Base-by-base conservation (phyloP, 257 asterid species). In the Avicennia marina region DNA sequence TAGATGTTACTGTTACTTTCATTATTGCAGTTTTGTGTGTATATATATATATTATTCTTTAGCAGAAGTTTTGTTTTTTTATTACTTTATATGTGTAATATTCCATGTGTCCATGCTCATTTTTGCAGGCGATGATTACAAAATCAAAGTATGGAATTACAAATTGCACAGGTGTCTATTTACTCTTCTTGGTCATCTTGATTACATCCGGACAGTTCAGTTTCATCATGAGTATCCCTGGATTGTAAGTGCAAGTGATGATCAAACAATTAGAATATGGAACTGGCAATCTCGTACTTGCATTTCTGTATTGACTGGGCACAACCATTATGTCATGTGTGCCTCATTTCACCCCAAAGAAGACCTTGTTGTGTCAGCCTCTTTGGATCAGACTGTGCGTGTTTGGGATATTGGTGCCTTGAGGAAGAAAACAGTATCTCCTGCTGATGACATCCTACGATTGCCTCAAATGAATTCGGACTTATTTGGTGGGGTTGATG, bases 191-290 rank as follows among this genome's bases (percentile, higher is more conserved):
- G 99, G 99, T 19, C 99, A 89, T 79, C 97, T 89, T 64, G 99
- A 93, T 75, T 93, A 93, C 68, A 84, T 93, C 56, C 80, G 99
- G 20, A 93, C 99, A 0, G 97, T 89, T 36, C 99, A 89, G 42
- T 93, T 93, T 69, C 99, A 93, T 77, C 99, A 93, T 26, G 99
- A 93, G 81, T 69, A 73, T 75, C 99, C 99, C 32, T 89, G 99
- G 99, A 93, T 93, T 4, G 91, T 93, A 36, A 93, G 99, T 75
- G 95, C 99, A 33, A 86, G 96, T 74, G 99, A 89, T 76, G 99
- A 93, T 60, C 99, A 93, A 78, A 93, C 99, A 29, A 93, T 93
- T 55, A 79, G 99, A 69, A 84, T 93, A 65, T 93, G 99, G 99
- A 93, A 93, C 58, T 93, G 99, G 99, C 99, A 93, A 49, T 93